phyloP scores from a whole-genome alignment of 2,329 filamentous ascomycete species.

The Fusarium nelsonii region DNA sequence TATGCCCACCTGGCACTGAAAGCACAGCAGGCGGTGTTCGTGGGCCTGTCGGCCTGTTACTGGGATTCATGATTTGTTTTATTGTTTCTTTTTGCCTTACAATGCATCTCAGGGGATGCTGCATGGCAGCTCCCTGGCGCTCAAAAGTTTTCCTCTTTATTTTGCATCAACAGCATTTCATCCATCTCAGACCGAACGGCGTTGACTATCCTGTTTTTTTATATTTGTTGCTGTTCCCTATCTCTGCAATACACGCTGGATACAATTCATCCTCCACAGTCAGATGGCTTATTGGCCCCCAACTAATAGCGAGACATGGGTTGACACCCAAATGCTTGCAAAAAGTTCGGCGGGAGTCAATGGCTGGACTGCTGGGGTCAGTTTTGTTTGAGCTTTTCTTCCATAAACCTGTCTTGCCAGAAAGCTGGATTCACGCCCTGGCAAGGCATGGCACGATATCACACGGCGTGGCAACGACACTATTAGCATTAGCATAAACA shows the following conservation, averaged over 20 bases:
- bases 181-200: constrained; percentile 33
- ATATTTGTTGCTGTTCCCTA: constrained; percentile 8
- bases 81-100: constrained; percentile 18
- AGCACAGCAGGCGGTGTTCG: constrained; percentile 39
- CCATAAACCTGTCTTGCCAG: constrained; percentile 24
- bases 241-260: constrained; percentile 7
- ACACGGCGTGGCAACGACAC: constrained; percentile 24
- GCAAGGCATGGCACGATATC: constrained; percentile 30
- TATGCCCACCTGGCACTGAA: constrained; percentile 30
- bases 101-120: constrained; percentile 28
- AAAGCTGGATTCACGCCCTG: constrained; percentile 5
- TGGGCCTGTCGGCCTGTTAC: constrained; percentile 17
- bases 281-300: constrained; percentile 14
- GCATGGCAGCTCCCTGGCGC: constrained; percentile 37
- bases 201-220: constrained; percentile 28
- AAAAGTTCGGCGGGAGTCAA: constrained; percentile 14
- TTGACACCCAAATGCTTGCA: constrained; percentile 5
- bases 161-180: constrained; percentile 39
- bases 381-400: constrained; percentile 17
- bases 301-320: constrained; percentile 21
- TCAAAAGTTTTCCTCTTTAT: constrained; percentile 44
- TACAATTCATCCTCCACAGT: constrained; percentile 5
- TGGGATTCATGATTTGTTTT: constrained; percentile 11
- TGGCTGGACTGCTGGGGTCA: constrained; percentile 10
- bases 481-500: constrained; percentile 35